phyloP scores from a whole-genome alignment of 2,329 filamentous ascomycete genomes.

The Fusarium musae region DNA sequence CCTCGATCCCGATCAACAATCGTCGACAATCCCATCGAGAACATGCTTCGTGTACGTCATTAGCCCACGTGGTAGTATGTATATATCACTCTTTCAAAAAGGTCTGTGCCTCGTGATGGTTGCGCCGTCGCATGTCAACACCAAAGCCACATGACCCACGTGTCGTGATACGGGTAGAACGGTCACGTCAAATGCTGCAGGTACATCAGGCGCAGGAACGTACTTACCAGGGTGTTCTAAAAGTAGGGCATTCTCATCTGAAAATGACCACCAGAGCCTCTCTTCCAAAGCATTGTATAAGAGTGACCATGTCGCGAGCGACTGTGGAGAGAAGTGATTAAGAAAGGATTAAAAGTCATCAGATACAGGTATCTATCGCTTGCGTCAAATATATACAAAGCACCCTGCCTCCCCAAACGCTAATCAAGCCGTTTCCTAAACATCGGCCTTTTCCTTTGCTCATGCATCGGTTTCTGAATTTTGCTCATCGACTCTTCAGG shows the following conservation, averaged over 20 bases:
- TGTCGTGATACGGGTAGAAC: slow-evolving; percentile 37
- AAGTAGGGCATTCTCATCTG: slow-evolving; percentile 35
- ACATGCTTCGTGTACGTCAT: slow-evolving; percentile 24
- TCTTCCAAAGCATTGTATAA: slow-evolving; percentile 9
- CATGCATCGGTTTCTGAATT: slow-evolving; percentile 60
- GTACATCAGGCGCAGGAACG: slow-evolving; percentile 42
- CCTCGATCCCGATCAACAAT: slow-evolving; percentile 16
- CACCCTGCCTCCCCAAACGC: slow-evolving; percentile 46
- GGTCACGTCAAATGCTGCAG: slow-evolving; percentile 38
- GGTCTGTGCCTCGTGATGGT: slow-evolving; percentile 35
- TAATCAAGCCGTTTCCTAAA: slow-evolving; percentile 56
- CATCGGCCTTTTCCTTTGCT: slow-evolving; percentile 55
- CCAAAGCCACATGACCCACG: slow-evolving; percentile 42
- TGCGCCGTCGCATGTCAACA: slow-evolving; percentile 40
- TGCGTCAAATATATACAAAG: slow-evolving; percentile 55
- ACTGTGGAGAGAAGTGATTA: slow-evolving; percentile 20
- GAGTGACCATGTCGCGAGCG: slow-evolving; percentile 34
- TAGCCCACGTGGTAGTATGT: slow-evolving; percentile 34
- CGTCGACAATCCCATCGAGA: slow-evolving; percentile 19
- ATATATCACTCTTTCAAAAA: slow-evolving; percentile 3
- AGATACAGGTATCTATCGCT: slow-evolving; percentile 53
- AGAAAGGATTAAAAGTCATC: slow-evolving; percentile 49
- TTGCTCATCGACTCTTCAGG: slow-evolving; percentile 59
- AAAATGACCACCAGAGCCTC: slow-evolving; percentile 39
- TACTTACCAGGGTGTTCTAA: slow-evolving; percentile 37